phyloP scores from a whole-genome alignment of 2,329 filamentous ascomycete genomes.

The Parafenestella ontariensis region DNA sequence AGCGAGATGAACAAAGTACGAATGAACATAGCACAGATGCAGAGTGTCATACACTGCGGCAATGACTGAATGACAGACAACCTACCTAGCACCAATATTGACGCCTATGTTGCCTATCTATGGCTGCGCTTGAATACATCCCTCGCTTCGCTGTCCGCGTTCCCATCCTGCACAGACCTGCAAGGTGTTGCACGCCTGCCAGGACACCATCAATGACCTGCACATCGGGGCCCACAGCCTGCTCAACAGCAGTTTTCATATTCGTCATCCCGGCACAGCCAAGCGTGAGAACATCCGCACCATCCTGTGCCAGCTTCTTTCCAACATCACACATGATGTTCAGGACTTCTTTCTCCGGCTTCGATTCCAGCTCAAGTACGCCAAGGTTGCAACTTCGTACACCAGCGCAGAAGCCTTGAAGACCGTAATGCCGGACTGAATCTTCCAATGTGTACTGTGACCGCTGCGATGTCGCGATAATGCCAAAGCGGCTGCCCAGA shows the following conservation, averaged over 20 bases:
- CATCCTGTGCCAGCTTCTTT: constrained; percentile 49
- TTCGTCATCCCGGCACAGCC: constrained; percentile 61
- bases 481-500: constrained; percentile 56
- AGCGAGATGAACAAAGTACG: too few species aligned
- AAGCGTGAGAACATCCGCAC: constrained; percentile 53
- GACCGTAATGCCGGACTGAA: constrained; percentile 51
- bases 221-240: constrained; percentile 54
- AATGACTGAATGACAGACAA: background rate
- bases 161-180: constrained; percentile 55
- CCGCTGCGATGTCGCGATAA: constrained; percentile 53
- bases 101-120: background rate
- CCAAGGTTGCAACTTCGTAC: constrained; percentile 52
- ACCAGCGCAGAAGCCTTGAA: constrained; percentile 53
- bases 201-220: constrained; percentile 62
- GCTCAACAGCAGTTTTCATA: constrained; percentile 55
- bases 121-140: constrained; percentile 49
- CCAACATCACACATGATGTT: constrained; percentile 51
- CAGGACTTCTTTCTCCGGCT: constrained; percentile 50
- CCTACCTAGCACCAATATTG: background rate
- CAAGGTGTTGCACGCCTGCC: constrained; percentile 56
- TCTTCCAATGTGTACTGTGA: constrained; percentile 53
- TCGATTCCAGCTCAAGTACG: constrained; percentile 55
- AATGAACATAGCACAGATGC: too few species aligned
- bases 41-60: too few species aligned
- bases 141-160: constrained; percentile 56